Conservation (phyloP, 2,329 filamentous ascomycete genomes). For the Periglandula ipomoeae region DNA sequence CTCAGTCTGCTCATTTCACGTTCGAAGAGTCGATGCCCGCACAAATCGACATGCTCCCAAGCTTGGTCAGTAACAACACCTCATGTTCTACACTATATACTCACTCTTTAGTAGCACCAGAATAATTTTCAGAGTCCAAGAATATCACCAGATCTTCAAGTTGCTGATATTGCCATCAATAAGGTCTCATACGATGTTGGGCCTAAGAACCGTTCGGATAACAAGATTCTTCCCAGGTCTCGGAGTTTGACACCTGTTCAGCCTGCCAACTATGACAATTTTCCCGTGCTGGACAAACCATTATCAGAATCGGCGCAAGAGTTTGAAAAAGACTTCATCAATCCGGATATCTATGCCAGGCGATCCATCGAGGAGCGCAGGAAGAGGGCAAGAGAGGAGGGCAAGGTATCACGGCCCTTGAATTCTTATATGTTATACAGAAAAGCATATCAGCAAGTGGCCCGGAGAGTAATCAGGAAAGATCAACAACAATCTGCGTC, state of each 20-base stretch:
- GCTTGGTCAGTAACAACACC: neutral
- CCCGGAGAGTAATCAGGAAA: conserved; percentile 67
- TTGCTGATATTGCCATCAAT: neutral
- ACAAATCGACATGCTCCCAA: neutral
- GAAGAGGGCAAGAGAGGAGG: conserved; percentile 14
- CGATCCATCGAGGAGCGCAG: conserved; percentile 7
- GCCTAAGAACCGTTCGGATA: neutral
- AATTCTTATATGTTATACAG: conserved; percentile 98
- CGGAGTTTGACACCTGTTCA: neutral
- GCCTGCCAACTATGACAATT: neutral
- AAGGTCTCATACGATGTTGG: neutral
- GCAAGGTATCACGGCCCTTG: conserved; percentile 68
- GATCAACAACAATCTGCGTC: conserved; percentile 95
- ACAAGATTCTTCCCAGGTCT: neutral
- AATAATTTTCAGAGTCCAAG: neutral
- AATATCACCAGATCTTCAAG: neutral
- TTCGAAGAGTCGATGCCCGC: neutral
- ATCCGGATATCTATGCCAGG: conserved; percentile 5
- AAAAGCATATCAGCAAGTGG: conserved; percentile 80
- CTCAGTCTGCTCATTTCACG: neutral
- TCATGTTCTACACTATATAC: neutral
- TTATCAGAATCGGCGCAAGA: conserved; percentile 5
- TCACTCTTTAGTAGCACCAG: neutral
- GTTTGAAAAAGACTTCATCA: conserved; percentile 1
- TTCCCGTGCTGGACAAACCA: conserved; percentile 4